A percentile compares a stretch with the other conserved stretches of the same genome.
phyloP scores from a whole-genome alignment of 2,329 filamentous ascomycete genomes.

The Stromatinia cepivora region DNA sequence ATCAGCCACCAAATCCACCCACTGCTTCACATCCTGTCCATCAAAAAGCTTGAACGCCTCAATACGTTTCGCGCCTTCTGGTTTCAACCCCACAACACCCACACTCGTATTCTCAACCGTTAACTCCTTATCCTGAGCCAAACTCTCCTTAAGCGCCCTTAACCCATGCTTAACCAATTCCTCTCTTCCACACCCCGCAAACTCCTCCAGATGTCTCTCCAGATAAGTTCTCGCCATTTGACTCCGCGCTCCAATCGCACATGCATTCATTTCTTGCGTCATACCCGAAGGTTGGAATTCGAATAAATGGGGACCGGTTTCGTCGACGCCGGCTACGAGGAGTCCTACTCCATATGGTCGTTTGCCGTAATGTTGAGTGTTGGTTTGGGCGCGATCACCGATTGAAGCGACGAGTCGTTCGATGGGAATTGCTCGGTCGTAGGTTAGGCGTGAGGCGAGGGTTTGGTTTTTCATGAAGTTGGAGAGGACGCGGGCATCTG shows the following conservation, averaged over 20 bases:
- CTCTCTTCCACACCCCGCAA: slow-evolving; percentile 73
- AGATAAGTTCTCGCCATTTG: slow-evolving; percentile 98
- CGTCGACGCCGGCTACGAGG: slow-evolving; percentile 89
- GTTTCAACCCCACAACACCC: slow-evolving; percentile 70
- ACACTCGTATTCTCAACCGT: slow-evolving; percentile 96
- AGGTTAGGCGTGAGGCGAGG: slow-evolving; percentile 91
- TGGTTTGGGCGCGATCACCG: slow-evolving; percentile 93
- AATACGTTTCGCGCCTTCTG: slow-evolving; percentile 53
- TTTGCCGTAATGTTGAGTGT: slow-evolving; percentile 97
- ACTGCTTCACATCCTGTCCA: slow-evolving; percentile 79
- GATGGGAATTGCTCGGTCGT: slow-evolving; percentile 89
- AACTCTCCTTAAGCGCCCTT: slow-evolving; percentile 87
- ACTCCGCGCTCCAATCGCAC: slow-evolving; percentile 90
- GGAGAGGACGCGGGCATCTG: slow-evolving; percentile 96
- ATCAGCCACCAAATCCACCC: slow-evolving; percentile 73
- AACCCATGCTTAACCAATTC: slow-evolving; percentile 90
- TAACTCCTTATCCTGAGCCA: slow-evolving; percentile 96
- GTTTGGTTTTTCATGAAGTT: slow-evolving; percentile 99
- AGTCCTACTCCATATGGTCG: slow-evolving; percentile 94
- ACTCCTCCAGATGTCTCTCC: slow-evolving; percentile 85
- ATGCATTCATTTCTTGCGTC: slow-evolving; percentile 96
- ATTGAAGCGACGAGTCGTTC: slow-evolving; percentile 88
- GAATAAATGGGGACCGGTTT: slow-evolving; percentile 91
- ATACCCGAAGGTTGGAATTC: slow-evolving; percentile 97
- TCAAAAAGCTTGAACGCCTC: slow-evolving; percentile 92